A percentile compares a stretch with the other conserved stretches of the same genome.
Conservation (phyloP, 2,329 filamentous ascomycete genomes). For the Pseudodiploospora longispora region DNA sequence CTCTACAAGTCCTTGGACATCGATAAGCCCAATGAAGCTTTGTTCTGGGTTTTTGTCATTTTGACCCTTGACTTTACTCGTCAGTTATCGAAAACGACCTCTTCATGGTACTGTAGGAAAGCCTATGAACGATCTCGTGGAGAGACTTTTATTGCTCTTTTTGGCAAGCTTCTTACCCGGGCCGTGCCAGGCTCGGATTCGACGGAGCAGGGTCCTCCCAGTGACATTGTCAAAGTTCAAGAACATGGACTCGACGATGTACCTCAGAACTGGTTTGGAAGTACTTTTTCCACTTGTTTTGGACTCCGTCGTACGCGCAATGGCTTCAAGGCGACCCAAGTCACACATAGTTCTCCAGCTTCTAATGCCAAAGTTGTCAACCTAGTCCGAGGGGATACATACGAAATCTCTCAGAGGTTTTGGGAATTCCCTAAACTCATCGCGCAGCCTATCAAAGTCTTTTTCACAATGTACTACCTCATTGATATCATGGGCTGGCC, state of each 20-base stretch:
- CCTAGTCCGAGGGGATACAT: slow-evolving; percentile 73
- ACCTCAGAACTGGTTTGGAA: slow-evolving; percentile 2
- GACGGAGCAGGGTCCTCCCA: slow-evolving; percentile 25
- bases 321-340: neutral
- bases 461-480: slow-evolving; percentile 55
- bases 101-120: slow-evolving; percentile 73
- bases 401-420: slow-evolving; percentile 74
- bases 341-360: slow-evolving; percentile 43
- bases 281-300: slow-evolving; percentile 13
- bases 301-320: slow-evolving; percentile 12
- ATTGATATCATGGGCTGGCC: slow-evolving; percentile 74
- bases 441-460: slow-evolving; percentile 66
- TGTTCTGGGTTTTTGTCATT: slow-evolving; percentile 30
- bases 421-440: slow-evolving; percentile 80
- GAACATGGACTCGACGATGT: neutral
- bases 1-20: slow-evolving; percentile 27
- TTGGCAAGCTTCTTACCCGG: slow-evolving; percentile 29
- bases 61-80: slow-evolving; percentile 23
- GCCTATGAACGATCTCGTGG: slow-evolving; percentile 77
- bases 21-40: slow-evolving; percentile 20
- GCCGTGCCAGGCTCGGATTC: slow-evolving; percentile 30
- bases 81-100: slow-evolving; percentile 27
- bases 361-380: slow-evolving; percentile 90
- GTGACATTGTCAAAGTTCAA: slow-evolving; percentile 3
- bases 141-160: slow-evolving; percentile 42